Conservation (phyloP, 106 monocot species). For the Dendrobium huoshanense region DNA sequence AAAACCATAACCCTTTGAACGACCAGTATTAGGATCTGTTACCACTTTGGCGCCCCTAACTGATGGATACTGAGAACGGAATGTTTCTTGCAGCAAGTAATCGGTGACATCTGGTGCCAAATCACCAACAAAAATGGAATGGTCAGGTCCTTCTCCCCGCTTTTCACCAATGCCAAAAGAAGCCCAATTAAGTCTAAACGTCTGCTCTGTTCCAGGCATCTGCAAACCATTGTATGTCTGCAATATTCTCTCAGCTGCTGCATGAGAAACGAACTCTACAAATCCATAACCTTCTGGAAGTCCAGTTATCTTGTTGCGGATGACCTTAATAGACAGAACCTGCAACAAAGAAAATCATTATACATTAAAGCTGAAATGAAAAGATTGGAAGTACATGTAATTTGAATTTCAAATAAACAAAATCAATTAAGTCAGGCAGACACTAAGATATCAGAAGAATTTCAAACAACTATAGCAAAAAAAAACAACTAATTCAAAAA, state of each 20-base stretch:
- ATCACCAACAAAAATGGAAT: slow-evolving; percentile 97
- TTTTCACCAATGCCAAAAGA: slow-evolving; percentile 90
- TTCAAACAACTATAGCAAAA: not conserved
- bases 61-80: slow-evolving; percentile 74
- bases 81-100: slow-evolving; percentile 89
- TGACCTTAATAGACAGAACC: slow-evolving; percentile 86
- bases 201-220: slow-evolving; percentile 94
- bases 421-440: too few species aligned
- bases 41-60: slow-evolving; percentile 98
- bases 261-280: slow-evolving; percentile 85
- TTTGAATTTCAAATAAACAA: not conserved
- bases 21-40: slow-evolving; percentile 84
- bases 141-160: slow-evolving; percentile 69
- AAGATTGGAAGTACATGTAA: not conserved
- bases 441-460: not conserved
- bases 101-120: slow-evolving; percentile 97
- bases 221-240: slow-evolving; percentile 83
- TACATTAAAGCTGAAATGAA: not conserved
- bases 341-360: slow-evolving; percentile 15
- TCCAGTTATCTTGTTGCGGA: slow-evolving; percentile 88
- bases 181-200: slow-evolving; percentile 92
- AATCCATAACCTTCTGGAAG: slow-evolving; percentile 98
- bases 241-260: slow-evolving; percentile 76
- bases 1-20: slow-evolving; percentile 98
- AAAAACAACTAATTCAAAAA: not conserved